Percentiles rank a stretch among this genome's conserved stretches.
These are phyloP conservation scores for Jamesozyma piceae DNA, from an alignment of 805 yeast genomes.

Conservation along the genomic window DNA sequence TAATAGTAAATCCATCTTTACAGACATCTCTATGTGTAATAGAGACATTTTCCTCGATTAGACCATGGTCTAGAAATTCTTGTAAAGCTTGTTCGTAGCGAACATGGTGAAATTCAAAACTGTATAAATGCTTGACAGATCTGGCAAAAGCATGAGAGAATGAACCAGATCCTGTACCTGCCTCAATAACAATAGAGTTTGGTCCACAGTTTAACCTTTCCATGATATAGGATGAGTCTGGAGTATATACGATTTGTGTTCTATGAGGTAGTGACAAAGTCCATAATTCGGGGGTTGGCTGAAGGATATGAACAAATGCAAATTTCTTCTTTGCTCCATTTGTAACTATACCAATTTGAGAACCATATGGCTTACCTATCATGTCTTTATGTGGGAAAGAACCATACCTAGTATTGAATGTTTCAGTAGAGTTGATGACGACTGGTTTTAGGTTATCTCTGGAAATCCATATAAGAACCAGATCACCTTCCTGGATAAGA, in stretches of 20 bases:
- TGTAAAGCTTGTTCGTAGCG: conserved; percentile 67
- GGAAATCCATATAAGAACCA: conserved; percentile 78
- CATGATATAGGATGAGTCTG: conserved; percentile 84
- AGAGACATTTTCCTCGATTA: conserved; percentile 42
- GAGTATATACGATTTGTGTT: conserved; percentile 94
- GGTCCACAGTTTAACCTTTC: conserved; percentile 69
- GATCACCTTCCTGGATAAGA: conserved; percentile 72
- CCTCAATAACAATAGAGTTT: conserved; percentile 79
- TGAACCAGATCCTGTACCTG: conserved; percentile 97
- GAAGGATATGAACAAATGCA: conserved; percentile 80
- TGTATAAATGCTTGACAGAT: conserved; percentile 67
- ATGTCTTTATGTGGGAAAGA: conserved; percentile 74
- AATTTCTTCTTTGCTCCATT: conserved; percentile 41
- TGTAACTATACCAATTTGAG: conserved; percentile 64
- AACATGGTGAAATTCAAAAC: conserved; percentile 86
- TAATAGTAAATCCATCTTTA: conserved; percentile 64
- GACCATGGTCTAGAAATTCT: conserved; percentile 69
- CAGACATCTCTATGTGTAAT: conserved; percentile 92
- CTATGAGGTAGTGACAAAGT: conserved; percentile 91
- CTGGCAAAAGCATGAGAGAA: conserved; percentile 89
- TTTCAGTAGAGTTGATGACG: conserved; percentile 46
- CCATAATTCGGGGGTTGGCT: conserved; percentile 95
- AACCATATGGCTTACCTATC: conserved; percentile 75
- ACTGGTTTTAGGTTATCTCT: conserved; percentile 74
- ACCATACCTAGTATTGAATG: conserved; percentile 81